Evolutionary conservation across 345 rosid genomes (phyloP), one percentile per base, ranked within the genome.

Genomic region (Melaleuca quinquenervia): DNA sequence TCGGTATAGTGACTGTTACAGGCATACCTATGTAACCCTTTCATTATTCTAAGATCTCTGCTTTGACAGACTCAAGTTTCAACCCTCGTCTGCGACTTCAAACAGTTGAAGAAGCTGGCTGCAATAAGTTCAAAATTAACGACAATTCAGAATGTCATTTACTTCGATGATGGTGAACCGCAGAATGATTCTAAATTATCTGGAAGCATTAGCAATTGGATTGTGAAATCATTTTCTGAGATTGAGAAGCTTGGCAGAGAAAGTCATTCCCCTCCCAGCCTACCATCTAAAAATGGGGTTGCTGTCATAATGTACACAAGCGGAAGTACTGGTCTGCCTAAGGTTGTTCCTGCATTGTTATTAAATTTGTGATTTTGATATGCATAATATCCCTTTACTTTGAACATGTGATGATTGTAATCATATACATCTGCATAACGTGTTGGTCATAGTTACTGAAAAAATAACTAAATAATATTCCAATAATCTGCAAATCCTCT

Each of bases 291-390:
- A 90, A 91, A 95, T 83, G 91, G 89, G 10, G 86, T 92, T 87
- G 98, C 98, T 44, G 95, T 95, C 85, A 89, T 96, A 84, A 94
- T 96, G 99, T 96, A 94, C 87, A 96, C 99, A 52, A 96, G 99
- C 87, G 99, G 99, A 86, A 96, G 99, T 87, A 93, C 98, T 3
- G 98, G 99, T 85, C 88, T 95, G 84, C 98, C 98, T 84, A 96
- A 96, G 98, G 99, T 96, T 89, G 55, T 88, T 84, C 50, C 49
- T 9, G 50, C 44, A 29, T 22, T 6, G 36, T 58, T 82, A 12
- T 82, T 45, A 80, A 13, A 15, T 13, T 82, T 51, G 58, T 82
- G 26, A 29, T 70, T 70, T 70, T 36, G 80, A 18, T 36, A 20
- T 70, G 48, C 48, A 36, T 36, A 70, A 70, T 70, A 48, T 36